These are phyloP conservation scores for Brassica incana DNA, from an alignment of 345 rosid genomes.

Conservation along the genomic window DNA sequence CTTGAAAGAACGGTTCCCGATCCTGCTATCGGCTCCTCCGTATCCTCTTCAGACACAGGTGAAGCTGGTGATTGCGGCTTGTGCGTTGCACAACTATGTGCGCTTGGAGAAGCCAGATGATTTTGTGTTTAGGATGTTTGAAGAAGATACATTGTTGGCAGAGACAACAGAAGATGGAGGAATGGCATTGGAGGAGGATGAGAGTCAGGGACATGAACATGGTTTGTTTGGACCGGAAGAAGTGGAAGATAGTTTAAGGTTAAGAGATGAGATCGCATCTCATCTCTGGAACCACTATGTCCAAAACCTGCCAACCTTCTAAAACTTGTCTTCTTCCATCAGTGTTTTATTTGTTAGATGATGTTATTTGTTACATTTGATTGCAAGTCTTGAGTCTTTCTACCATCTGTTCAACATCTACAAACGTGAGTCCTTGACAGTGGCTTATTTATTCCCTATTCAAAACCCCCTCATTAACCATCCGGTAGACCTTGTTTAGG, in stretches of 20 bases:
- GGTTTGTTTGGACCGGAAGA: conserved; percentile 27
- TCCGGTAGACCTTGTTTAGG: conserved; percentile 57
- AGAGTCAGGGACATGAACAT: conserved; percentile 11
- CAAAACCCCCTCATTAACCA: conserved; percentile 43
- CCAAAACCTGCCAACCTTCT: conserved; percentile 35
- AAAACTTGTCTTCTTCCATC: not conserved
- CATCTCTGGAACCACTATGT: conserved; percentile 55
- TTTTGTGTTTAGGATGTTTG: conserved; percentile 57
- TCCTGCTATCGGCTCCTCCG: conserved; percentile 80
- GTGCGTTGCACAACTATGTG: conserved; percentile 79
- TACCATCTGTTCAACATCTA: too few relatives aligned
- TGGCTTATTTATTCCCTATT: not conserved
- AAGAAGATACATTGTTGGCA: conserved; percentile 39
- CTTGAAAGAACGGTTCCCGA: conserved; percentile 81
- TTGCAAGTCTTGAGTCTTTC: not conserved
- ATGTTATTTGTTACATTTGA: not conserved
- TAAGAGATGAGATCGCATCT: conserved; percentile 67
- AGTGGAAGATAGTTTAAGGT: conserved; percentile 51
- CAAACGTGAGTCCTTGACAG: too few relatives aligned
- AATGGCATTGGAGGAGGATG: not conserved
- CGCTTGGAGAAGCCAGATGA: conserved; percentile 80
- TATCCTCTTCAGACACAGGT: conserved; percentile 67
- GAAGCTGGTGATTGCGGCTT: conserved; percentile 80
- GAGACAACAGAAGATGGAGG: conserved; percentile 13
- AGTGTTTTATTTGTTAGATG: not conserved